Evolutionary conservation across 441 rosid genomes (phyloP).

Genomic region (Hura crepitans): DNA sequence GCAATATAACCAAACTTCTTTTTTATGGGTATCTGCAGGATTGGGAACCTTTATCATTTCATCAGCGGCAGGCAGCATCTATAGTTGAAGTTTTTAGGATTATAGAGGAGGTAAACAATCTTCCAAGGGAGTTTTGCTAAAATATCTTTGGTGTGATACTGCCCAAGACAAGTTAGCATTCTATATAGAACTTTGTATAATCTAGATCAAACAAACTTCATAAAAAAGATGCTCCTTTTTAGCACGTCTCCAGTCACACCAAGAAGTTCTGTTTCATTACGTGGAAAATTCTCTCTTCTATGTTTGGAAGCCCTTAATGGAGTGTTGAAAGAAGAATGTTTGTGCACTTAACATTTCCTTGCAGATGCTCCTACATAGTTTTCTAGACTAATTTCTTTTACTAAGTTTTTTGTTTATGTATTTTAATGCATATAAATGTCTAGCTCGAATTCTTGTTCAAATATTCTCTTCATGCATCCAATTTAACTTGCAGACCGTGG

Average conservation of each 20-base stretch:
- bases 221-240: constrained; percentile 19
- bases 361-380: neutral
- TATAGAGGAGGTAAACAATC: constrained; percentile 75
- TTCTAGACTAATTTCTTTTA: neutral
- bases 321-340: neutral
- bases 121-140: constrained; percentile 5
- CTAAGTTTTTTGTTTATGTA: neutral
- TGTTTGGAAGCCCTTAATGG: no score
- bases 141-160: constrained; percentile 5
- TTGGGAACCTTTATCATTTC: constrained; percentile 95
- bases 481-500: constrained; percentile 75
- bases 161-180: constrained; percentile 7
- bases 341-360: neutral
- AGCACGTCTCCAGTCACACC: neutral
- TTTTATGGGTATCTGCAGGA: constrained; percentile 51
- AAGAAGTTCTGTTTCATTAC: no score
- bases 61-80: constrained; percentile 86
- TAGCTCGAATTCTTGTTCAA: neutral
- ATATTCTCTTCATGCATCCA: constrained; percentile 19
- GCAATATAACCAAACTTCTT: constrained; percentile 2
- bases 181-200: constrained; percentile 6
- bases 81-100: constrained; percentile 95
- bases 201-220: constrained; percentile 12
- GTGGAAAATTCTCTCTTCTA: no score
- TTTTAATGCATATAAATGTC: neutral